Evolutionary conservation across 2,329 filamentous ascomycete species (phyloP).

Genomic region (Aspergillus viridinutans): DNA sequence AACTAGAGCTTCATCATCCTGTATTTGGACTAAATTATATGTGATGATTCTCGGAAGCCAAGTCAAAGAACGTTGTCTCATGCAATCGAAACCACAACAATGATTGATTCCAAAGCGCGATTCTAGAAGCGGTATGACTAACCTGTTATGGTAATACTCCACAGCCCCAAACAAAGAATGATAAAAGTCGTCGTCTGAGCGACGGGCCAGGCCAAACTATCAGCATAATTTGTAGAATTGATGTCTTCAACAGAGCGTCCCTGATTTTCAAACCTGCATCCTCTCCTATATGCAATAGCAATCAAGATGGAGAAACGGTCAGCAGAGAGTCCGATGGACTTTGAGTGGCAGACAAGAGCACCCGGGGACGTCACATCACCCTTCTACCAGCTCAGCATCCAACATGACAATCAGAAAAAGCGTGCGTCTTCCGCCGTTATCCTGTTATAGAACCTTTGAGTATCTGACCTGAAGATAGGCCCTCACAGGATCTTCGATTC

Average conservation of each 20-base stretch:
- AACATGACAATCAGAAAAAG: constrained; percentile 41
- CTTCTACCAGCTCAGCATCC: constrained; percentile 45
- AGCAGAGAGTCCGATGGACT: constrained; percentile 49
- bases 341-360: constrained; percentile 45
- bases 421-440: constrained; percentile 28
- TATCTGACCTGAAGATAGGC: constrained; percentile 22
- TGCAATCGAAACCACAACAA: not conserved
- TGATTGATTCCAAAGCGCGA: not conserved
- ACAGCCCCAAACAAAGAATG: not conserved
- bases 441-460: not conserved
- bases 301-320: constrained; percentile 36
- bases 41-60: not conserved
- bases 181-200: not conserved
- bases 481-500: constrained; percentile 41
- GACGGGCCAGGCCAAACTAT: not conserved
- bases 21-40: not conserved
- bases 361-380: constrained; percentile 45
- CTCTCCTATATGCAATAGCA: constrained; percentile 5
- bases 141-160: not conserved
- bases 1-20: not conserved
- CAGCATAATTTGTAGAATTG: not conserved
- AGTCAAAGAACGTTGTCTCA: not conserved
- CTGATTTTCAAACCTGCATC: constrained; percentile 6
- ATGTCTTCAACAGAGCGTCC: not conserved
- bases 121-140: not conserved